Evolutionary conservation across 495 filamentous ascomycete species (phyloP).

Genomic region (Tirmania nivea): DNA sequence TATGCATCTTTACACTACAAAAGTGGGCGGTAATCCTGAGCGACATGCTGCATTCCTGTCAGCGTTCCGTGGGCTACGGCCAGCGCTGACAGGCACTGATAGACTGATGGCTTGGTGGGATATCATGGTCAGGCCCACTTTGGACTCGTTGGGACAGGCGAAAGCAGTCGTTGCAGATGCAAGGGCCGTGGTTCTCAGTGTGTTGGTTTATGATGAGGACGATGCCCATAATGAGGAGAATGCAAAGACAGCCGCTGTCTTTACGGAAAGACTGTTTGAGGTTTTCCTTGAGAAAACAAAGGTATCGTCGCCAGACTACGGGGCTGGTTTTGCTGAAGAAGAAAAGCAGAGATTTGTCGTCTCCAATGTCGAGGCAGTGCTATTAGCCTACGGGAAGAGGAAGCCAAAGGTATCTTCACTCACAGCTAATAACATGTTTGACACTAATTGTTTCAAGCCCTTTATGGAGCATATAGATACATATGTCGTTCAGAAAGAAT

Average conservation of each 20-base stretch:
- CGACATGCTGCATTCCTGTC: conserved; percentile 39
- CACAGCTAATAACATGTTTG: not conserved
- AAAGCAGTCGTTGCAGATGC: conserved; percentile 37
- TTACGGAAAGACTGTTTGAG: conserved; percentile 32
- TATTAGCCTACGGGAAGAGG: conserved; percentile 40
- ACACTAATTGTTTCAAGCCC: conserved; percentile 22
- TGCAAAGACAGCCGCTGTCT: conserved; percentile 23
- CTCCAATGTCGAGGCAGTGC: conserved; percentile 28
- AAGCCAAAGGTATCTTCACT: conserved; percentile 36
- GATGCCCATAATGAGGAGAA: conserved; percentile 25
- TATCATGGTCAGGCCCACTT: conserved; percentile 33
- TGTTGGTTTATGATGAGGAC: conserved; percentile 37
- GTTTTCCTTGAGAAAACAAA: conserved; percentile 37
- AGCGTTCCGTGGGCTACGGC: conserved; percentile 35
- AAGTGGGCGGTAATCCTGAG: conserved; percentile 29
- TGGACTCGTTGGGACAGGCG: conserved; percentile 34
- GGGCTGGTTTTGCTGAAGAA: conserved; percentile 31
- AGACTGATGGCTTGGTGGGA: conserved; percentile 45
- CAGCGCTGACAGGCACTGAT: conserved; percentile 31
- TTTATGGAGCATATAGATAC: conserved; percentile 37
- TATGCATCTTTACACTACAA: conserved; percentile 33
- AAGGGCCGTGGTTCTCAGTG: conserved; percentile 32
- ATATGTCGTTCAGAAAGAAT: conserved; percentile 36
- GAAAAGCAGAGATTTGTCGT: conserved; percentile 26
- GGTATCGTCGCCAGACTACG: conserved; percentile 21